These are phyloP conservation scores for Wallemia ichthyophaga DNA, from an alignment of 1,284 basidiomycete genomes.

Conservation along the genomic window DNA sequence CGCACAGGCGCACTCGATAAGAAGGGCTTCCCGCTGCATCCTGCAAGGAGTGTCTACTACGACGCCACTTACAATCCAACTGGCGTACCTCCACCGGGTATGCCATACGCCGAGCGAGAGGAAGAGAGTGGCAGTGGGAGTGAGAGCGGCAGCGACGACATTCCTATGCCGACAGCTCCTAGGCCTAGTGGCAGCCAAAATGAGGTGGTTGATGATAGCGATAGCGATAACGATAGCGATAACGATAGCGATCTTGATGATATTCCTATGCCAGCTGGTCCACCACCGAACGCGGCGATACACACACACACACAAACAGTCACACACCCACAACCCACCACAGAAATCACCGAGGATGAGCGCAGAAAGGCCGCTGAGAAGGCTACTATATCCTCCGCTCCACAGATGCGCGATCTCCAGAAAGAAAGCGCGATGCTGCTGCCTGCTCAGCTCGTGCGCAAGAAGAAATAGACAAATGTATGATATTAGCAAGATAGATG, in stretches of 20 bases:
- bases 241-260: constrained; percentile 3
- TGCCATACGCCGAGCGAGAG: constrained; percentile 15
- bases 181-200: constrained; percentile 1
- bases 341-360: constrained; percentile 1
- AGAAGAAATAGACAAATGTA: background rate
- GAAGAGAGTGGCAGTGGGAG: constrained; percentile 1
- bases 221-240: constrained; percentile 7
- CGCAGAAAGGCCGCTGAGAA: background rate
- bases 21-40: constrained; percentile 3
- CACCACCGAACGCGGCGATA: too few species aligned
- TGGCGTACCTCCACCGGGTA: constrained; percentile 17
- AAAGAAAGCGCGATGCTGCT: constrained; percentile 5
- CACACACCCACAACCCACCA: too few species aligned
- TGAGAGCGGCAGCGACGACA: constrained; percentile 2
- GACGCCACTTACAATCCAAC: constrained; percentile 17
- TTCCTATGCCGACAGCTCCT: background rate
- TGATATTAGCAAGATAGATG: too few species aligned
- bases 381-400: constrained; percentile 11
- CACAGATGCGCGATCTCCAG: constrained; percentile 10
- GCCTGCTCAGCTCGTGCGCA: background rate
- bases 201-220: too few species aligned
- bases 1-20: constrained; percentile 3
- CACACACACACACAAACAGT: too few species aligned
- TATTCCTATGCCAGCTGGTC: constrained; percentile 9
- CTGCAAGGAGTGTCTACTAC: constrained; percentile 14